Conservation (phyloP, 768 basidiomycete genomes). For the Sutorius australiensis region DNA sequence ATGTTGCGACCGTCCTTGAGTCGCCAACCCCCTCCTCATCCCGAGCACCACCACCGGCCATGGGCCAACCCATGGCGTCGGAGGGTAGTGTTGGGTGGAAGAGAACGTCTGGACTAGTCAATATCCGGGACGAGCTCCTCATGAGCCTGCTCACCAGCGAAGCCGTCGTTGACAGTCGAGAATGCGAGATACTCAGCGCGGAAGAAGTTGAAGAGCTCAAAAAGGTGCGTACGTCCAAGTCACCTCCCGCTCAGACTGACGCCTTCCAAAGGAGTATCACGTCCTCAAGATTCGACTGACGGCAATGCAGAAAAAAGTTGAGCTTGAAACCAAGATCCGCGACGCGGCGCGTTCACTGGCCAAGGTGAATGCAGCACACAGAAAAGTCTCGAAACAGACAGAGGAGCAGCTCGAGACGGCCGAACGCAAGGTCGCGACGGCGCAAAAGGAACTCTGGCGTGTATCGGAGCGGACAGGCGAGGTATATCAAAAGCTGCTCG, state of each 20-base stretch:
- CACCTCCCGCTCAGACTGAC: slow-evolving; percentile 14
- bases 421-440: slow-evolving; percentile 65
- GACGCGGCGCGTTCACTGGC: slow-evolving; percentile 78
- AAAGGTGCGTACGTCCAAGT: slow-evolving; percentile 43
- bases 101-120: slow-evolving; percentile 43
- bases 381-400: slow-evolving; percentile 58
- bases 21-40: slow-evolving; percentile 44
- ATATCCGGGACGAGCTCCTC: slow-evolving; percentile 78
- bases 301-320: slow-evolving; percentile 69
- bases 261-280: slow-evolving; percentile 61
- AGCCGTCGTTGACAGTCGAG: slow-evolving; percentile 88
- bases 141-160: slow-evolving; percentile 90
- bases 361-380: slow-evolving; percentile 57
- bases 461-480: slow-evolving; percentile 63
- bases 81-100: slow-evolving; percentile 38
- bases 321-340: slow-evolving; percentile 82
- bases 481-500: slow-evolving; percentile 60
- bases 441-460: slow-evolving; percentile 69
- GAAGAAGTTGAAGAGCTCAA: slow-evolving; percentile 71
- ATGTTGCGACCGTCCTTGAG: slow-evolving; percentile 8
- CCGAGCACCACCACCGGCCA: slow-evolving; percentile 26
- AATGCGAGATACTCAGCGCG: slow-evolving; percentile 70
- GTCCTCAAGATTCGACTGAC: slow-evolving; percentile 60
- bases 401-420: slow-evolving; percentile 69
- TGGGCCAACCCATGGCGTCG: slow-evolving; percentile 35